A percentile compares a stretch with the other conserved stretches of the same genome.
These are phyloP conservation scores for Lasiosphaeria miniovina DNA, from an alignment of 495 filamentous ascomycete species.

Conservation along the genomic window DNA sequence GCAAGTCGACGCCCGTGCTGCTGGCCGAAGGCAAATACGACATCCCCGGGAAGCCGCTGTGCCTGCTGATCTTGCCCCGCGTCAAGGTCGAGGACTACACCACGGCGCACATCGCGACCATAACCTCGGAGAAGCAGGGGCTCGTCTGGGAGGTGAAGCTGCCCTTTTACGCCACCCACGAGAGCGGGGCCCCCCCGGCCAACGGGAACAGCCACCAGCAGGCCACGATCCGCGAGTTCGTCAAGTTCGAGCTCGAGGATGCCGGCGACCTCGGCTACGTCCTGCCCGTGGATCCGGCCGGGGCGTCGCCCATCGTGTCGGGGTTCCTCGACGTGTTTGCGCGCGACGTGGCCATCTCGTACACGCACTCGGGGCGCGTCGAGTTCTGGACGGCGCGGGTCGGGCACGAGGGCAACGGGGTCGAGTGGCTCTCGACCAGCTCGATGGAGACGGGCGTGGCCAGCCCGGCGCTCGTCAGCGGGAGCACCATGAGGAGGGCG, in stretches of 20 bases:
- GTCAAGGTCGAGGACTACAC: slow-evolving; percentile 50
- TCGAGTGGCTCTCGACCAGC: slow-evolving; percentile 83
- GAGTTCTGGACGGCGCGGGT: slow-evolving; percentile 85
- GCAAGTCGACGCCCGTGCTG: slow-evolving; percentile 50
- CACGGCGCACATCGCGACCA: slow-evolving; percentile 70
- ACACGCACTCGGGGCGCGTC: slow-evolving; percentile 70
- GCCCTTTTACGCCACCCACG: slow-evolving; percentile 36
- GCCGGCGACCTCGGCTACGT: slow-evolving; percentile 78
- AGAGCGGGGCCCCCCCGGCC: slow-evolving; percentile 20
- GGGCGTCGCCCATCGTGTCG: slow-evolving; percentile 65
- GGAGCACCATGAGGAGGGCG: slow-evolving; percentile 82
- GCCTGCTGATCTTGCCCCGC: slow-evolving; percentile 73
- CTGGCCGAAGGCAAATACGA: slow-evolving; percentile 59
- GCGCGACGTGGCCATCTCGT: slow-evolving; percentile 83
- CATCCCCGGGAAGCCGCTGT: slow-evolving; percentile 70
- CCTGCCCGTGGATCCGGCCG: slow-evolving; percentile 86
- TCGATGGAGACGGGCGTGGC: slow-evolving; percentile 76
- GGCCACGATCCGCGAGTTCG: slow-evolving; percentile 60
- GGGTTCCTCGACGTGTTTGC: slow-evolving; percentile 86
- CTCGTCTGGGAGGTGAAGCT: slow-evolving; percentile 80
- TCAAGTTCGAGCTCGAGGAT: slow-evolving; percentile 66
- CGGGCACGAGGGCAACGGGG: slow-evolving; percentile 48
- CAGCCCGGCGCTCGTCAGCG: slow-evolving; percentile 75
- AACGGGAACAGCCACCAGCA: slow-evolving; percentile 32
- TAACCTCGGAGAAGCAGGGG: slow-evolving; percentile 78